A percentile compares a stretch with the other conserved stretches of the same genome.
phyloP scores from a whole-genome alignment of 2,329 filamentous ascomycete genomes.

The Spiromastix sp. region DNA sequence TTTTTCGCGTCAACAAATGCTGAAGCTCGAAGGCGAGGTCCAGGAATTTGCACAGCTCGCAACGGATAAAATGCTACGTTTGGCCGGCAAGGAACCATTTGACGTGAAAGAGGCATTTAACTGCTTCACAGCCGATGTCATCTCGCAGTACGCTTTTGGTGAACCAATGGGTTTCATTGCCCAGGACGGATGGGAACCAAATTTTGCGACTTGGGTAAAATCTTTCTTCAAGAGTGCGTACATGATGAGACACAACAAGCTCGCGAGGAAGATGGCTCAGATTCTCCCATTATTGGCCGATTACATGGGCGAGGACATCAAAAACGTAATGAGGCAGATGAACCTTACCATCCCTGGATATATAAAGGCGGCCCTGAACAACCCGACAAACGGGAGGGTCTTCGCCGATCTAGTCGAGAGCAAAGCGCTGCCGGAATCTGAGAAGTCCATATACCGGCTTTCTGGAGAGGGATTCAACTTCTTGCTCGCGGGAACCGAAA shows the following conservation, averaged over 20 bases:
- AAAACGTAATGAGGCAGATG: constrained; percentile 17
- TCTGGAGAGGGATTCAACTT: constrained; percentile 13
- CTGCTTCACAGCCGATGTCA: constrained; percentile 14
- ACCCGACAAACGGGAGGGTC: constrained; percentile 16
- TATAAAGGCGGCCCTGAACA: constrained; percentile 13
- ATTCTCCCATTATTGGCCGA: constrained; percentile 11
- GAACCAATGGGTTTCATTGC: constrained; percentile 25
- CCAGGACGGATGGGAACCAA: constrained; percentile 28
- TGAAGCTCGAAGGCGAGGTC: constrained; percentile 6
- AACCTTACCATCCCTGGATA: constrained; percentile 17
- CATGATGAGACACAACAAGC: constrained; percentile 22
- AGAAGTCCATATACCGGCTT: constrained; percentile 11
- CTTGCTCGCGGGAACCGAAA: constrained; percentile 24
- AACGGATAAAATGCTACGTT: constrained; percentile 3
- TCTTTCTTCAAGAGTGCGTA: constrained; percentile 24
- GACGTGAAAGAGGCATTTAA: constrained; percentile 13
- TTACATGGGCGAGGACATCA: constrained; percentile 16
- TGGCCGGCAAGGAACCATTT: constrained; percentile 12
- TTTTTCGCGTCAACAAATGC: constrained; percentile 14
- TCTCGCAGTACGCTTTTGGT: constrained; percentile 16
- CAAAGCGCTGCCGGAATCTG: constrained; percentile 12
- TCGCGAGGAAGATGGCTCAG: constrained; percentile 18
- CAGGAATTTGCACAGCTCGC: constrained; percentile 4
- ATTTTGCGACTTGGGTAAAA: constrained; percentile 27
- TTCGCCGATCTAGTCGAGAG: constrained; percentile 19